A percentile compares a stretch with the other conserved stretches of the same genome.
phyloP scores from a whole-genome alignment of 1,139 yeast species.

The Hansenula sp. region DNA sequence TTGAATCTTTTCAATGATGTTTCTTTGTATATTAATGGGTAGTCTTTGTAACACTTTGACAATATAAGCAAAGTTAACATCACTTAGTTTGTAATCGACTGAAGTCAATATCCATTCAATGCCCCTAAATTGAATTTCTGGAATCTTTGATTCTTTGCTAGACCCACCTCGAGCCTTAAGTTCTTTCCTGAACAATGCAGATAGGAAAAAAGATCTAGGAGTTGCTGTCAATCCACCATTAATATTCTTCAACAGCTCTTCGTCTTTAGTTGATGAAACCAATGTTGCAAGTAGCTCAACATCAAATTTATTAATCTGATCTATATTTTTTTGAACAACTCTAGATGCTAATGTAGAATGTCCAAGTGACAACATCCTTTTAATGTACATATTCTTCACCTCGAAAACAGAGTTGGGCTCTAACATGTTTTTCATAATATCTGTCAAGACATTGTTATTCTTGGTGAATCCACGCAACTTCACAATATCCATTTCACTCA shows the following conservation, averaged over 20 bases:
- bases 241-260: not conserved
- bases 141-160: not conserved
- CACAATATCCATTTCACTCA: no score
- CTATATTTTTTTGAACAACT: not conserved
- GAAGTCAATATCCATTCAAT: not conserved
- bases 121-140: not conserved
- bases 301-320: not conserved
- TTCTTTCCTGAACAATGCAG: not conserved
- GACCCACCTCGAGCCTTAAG: not conserved
- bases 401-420: not conserved
- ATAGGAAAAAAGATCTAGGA: not conserved
- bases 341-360: not conserved
- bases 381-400: not conserved
- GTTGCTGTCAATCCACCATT: not conserved
- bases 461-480: not conserved
- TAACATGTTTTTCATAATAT: not conserved
- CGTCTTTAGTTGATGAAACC: not conserved
- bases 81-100: not conserved
- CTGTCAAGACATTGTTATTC: not conserved
- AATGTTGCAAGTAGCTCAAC: not conserved
- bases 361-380: not conserved
- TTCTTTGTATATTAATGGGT: not conserved
- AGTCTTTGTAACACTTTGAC: not conserved
- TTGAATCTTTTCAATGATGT: not conserved
- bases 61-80: not conserved